Percentiles rank a stretch among this genome's conserved stretches.
Evolutionary conservation across 1,284 basidiomycete species (phyloP).

Genomic region (Omphalotus olearius): DNA sequence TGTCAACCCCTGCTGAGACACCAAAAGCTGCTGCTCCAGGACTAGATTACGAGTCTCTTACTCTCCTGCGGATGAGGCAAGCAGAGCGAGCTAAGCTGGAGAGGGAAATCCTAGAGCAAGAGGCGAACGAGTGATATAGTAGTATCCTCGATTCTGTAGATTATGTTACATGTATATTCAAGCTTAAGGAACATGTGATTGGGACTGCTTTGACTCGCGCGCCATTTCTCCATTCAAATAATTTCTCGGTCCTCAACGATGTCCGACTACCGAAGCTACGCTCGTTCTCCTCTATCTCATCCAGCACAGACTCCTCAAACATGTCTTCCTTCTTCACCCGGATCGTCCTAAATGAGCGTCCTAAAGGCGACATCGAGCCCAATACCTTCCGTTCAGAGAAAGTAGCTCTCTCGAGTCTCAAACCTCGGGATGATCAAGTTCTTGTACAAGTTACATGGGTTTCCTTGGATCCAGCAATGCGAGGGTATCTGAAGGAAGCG

Average conservation of each 20-base stretch:
- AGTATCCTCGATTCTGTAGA: too few species aligned
- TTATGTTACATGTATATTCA: too few species aligned
- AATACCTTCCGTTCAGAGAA: slow-evolving; percentile 68
- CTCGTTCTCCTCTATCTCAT: too few species aligned
- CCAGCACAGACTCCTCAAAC: not conserved
- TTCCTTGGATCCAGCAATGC: slow-evolving; percentile 83
- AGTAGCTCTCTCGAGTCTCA: slow-evolving; percentile 45
- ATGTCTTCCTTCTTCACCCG: slow-evolving; percentile 42
- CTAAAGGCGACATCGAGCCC: slow-evolving; percentile 58
- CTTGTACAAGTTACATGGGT: slow-evolving; percentile 73
- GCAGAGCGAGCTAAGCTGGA: slow-evolving; percentile 75
- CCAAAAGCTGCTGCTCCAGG: slow-evolving; percentile 30
- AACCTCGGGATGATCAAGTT: slow-evolving; percentile 46
- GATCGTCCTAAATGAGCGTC: slow-evolving; percentile 73
- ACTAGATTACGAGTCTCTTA: slow-evolving; percentile 77
- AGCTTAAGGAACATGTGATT: too few species aligned
- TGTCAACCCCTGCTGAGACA: slow-evolving; percentile 22
- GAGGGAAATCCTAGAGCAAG: slow-evolving; percentile 69
- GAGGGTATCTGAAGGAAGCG: slow-evolving; percentile 71
- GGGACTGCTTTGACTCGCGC: too few species aligned
- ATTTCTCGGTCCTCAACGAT: too few species aligned
- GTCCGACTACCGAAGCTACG: too few species aligned
- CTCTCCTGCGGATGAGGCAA: slow-evolving; percentile 77
- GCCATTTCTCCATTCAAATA: too few species aligned
- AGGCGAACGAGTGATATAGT: slow-evolving; percentile 29